phyloP scores from a whole-genome alignment of 768 basidiomycete species.

The Kwoniella newhampshirensis region DNA sequence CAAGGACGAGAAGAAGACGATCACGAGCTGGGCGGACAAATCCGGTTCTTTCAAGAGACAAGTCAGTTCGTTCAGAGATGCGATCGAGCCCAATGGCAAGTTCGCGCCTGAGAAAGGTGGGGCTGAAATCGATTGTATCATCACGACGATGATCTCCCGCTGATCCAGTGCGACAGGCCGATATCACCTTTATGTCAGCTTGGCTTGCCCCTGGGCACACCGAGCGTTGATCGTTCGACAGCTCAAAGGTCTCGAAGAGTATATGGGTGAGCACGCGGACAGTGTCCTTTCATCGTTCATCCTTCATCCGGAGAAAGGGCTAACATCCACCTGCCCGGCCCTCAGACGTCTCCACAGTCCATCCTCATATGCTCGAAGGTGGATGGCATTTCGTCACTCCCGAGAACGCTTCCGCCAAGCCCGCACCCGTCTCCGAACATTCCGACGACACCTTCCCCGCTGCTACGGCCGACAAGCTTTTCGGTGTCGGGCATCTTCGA shows the following conservation, averaged over 20 bases:
- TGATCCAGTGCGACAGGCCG: slow-evolving; percentile 60
- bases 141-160: background rate
- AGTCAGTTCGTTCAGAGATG: slow-evolving; percentile 61
- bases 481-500: slow-evolving; percentile 68
- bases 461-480: slow-evolving; percentile 73
- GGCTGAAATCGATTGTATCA: too few species aligned
- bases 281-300: background rate
- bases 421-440: slow-evolving; percentile 35
- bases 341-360: slow-evolving; percentile 76
- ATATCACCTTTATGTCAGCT: slow-evolving; percentile 87
- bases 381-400: slow-evolving; percentile 85
- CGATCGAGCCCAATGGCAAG: slow-evolving; percentile 61
- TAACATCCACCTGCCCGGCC: slow-evolving; percentile 1
- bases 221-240: slow-evolving; percentile 82
- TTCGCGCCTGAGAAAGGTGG: slow-evolving; percentile 75
- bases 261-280: slow-evolving; percentile 65
- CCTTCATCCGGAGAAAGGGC: slow-evolving; percentile 2
- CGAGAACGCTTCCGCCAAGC: slow-evolving; percentile 58
- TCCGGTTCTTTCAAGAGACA: slow-evolving; percentile 70
- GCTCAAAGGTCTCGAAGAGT: slow-evolving; percentile 84
- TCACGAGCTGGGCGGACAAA: slow-evolving; percentile 59
- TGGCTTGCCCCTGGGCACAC: slow-evolving; percentile 85
- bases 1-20: slow-evolving; percentile 51
- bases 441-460: slow-evolving; percentile 58
- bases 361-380: slow-evolving; percentile 75